Evolutionary conservation across 148 eudicot species (phyloP).

Genomic region (Simmondsia chinensis): DNA sequence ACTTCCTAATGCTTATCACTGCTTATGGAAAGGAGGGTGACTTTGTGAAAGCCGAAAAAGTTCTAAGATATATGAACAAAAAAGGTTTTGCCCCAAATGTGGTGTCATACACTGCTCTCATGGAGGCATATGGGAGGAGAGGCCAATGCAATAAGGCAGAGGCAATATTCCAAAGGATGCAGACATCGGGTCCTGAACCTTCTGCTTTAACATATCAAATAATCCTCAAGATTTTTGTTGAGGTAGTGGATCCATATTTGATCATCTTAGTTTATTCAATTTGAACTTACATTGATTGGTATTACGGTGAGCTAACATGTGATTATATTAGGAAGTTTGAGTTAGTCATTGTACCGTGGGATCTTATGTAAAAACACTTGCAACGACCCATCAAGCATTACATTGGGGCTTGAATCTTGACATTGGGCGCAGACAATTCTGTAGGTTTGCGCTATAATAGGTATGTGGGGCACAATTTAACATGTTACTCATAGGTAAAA

Average conservation of each 20-base stretch:
- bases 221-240: constrained; percentile 75
- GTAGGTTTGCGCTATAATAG: no score
- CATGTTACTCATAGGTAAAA: no score
- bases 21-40: constrained; percentile 89
- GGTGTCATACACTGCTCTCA: constrained; percentile 81
- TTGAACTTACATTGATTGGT: no score
- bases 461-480: no score
- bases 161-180: constrained; percentile 84
- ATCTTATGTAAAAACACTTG: no score
- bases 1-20: constrained; percentile 80
- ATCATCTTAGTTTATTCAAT: background rate
- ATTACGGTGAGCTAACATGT: no score
- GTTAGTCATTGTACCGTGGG: no score
- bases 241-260: constrained; percentile 41
- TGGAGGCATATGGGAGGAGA: constrained; percentile 98
- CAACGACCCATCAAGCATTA: no score
- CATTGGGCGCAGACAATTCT: no score
- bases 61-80: constrained; percentile 62
- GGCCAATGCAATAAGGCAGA: constrained; percentile 75
- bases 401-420: no score
- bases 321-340: no score
- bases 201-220: constrained; percentile 93
- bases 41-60: constrained; percentile 64
- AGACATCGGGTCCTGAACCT: constrained; percentile 88
- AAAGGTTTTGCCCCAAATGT: constrained; percentile 63